Base-by-base conservation (phyloP, 192 early-diverging fungal genomes). In the Entophlyctis luteolus region DNA sequence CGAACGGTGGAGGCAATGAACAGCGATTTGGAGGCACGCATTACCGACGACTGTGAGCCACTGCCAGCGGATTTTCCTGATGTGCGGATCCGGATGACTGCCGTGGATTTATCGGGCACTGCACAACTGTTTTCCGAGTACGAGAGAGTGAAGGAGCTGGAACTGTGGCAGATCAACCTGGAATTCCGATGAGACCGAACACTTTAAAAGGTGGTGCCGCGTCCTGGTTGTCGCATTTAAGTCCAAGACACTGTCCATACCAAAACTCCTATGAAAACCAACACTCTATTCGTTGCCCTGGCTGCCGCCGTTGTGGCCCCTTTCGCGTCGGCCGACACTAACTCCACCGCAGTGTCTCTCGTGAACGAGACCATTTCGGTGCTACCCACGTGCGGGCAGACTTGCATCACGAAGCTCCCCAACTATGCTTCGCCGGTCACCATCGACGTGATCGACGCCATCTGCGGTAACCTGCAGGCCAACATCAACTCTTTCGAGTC, bases 1-100 rank as follows among this genome's bases (percentile, higher is more conserved):
- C 32, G 23, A 22, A 74, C 76, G 14, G 37, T 75, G 36, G 65
- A 75, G 25, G 72, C 76, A 27, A 52, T 62, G 39, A 77, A 74
- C 32, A 31, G 2, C 4, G 62, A 63, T 32, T 50, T 63, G 62
- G 2, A 2, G 6, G 62, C 20, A 22, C n/a, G 62, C 4, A 32
- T 63, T 18, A 53, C 16, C 8, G 42, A 8, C 16, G 68, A 62
- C n/a, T 62, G 72, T 73, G 33, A 58, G 27, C 65, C 68, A 23
- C n/a, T 59, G 18, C 55, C 23, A 22, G 31, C 22, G 3, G 47
- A 10, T 4, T 63, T 63, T 49, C 62, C 62, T 18, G 2, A n/a
- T 8, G 48, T 63, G 5, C 54, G 16, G 37, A 72, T 62, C 20
- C 14, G 25, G 1, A 28, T 28, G 62, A 36, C 33, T 22, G 29